Conservation (phyloP, 768 basidiomycete genomes). For the Agrocybe praecox region DNA sequence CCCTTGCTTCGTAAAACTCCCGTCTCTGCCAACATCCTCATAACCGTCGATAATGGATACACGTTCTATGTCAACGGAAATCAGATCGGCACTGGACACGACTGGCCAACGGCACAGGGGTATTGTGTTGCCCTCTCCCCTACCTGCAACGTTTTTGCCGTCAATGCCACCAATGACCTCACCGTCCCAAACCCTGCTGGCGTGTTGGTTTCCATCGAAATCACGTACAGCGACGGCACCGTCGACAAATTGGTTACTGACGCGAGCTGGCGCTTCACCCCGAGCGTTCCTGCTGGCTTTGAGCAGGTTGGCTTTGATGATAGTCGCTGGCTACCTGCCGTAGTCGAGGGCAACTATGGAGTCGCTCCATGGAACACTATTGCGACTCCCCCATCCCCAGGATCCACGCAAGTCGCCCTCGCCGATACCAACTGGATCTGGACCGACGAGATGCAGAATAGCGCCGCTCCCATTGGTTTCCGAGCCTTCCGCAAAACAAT, state of each 20-base stretch:
- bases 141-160: conserved; percentile 31
- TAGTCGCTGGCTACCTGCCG: conserved; percentile 27
- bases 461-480: too few relatives aligned
- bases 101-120: conserved; percentile 20
- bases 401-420: too few relatives aligned
- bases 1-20: conserved; percentile 24
- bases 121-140: conserved; percentile 29
- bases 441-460: too few relatives aligned
- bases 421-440: too few relatives aligned
- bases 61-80: conserved; percentile 32
- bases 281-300: conserved; percentile 25
- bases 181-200: conserved; percentile 14
- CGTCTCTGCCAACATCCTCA: conserved; percentile 27
- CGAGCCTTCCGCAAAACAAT: too few relatives aligned
- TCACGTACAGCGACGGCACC: conserved; percentile 29
- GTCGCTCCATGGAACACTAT: conserved; percentile 1
- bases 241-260: conserved; percentile 31
- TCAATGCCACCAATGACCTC: conserved; percentile 19
- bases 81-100: conserved; percentile 22
- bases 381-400: neutral
- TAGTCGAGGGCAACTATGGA: conserved; percentile 17
- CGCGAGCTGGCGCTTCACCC: conserved; percentile 26
- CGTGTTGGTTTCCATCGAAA: conserved; percentile 26
- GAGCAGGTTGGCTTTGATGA: conserved; percentile 29
- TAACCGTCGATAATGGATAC: conserved; percentile 28